phyloP scores from a whole-genome alignment of 2,329 filamentous ascomycete genomes.

The Nannizzia gypsea region DNA sequence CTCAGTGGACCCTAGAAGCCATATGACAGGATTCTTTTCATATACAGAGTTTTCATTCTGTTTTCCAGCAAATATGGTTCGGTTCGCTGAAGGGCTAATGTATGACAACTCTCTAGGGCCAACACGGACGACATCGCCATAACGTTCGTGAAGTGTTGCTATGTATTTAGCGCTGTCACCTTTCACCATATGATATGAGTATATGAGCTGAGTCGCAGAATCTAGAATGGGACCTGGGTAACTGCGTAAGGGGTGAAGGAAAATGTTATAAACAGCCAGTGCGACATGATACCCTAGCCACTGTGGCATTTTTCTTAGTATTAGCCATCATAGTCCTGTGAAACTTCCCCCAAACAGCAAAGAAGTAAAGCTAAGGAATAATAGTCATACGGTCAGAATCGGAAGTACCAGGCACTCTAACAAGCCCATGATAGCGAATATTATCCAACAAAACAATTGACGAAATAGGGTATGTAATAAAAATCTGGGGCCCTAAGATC shows the following conservation, averaged over 20 bases:
- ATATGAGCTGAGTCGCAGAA: constrained; percentile 17
- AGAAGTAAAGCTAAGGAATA: too few relatives aligned
- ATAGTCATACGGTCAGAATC: too few relatives aligned
- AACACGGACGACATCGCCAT: constrained; percentile 23
- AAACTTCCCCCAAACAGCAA: too few relatives aligned
- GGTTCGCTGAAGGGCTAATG: background rate
- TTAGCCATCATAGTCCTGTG: too few relatives aligned
- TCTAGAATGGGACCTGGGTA: constrained; percentile 20
- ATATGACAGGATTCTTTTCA: background rate
- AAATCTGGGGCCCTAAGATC: too few relatives aligned
- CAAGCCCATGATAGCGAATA: too few relatives aligned
- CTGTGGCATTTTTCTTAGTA: background rate
- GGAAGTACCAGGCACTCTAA: too few relatives aligned
- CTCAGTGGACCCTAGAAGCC: background rate
- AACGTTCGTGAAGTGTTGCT: constrained; percentile 18
- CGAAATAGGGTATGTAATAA: too few relatives aligned
- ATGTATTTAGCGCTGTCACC: constrained; percentile 11
- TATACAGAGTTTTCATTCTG: background rate
- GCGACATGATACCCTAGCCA: background rate
- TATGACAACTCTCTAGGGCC: constrained; percentile 17
- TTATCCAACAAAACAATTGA: too few relatives aligned
- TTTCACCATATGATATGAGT: constrained; percentile 6
- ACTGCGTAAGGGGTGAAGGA: constrained; percentile 21
- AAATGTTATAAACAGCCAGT: constrained; percentile 19
- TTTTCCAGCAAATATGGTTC: background rate